Conservation (phyloP, 176 grass and related monocot species). For the Otatea glauca region DNA sequence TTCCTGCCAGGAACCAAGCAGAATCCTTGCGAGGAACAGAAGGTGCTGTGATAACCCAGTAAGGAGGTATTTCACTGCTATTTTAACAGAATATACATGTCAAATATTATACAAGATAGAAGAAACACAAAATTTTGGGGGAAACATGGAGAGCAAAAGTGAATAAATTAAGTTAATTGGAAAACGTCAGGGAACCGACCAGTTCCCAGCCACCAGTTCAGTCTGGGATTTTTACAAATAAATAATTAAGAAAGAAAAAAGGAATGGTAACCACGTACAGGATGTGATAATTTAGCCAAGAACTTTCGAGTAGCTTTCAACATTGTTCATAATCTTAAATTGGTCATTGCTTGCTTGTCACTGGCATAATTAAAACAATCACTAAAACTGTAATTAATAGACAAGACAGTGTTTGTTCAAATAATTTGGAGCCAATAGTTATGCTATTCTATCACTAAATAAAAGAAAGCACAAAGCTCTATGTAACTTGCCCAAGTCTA, state of each 20-base stretch:
- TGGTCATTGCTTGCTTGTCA: not conserved
- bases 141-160: not conserved
- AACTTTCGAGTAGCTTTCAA: not conserved
- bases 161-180: not conserved
- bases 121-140: not conserved
- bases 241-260: not conserved
- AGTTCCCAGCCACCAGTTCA: not conserved
- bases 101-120: not conserved
- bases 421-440: not conserved
- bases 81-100: not conserved
- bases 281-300: not conserved
- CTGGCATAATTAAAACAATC: not conserved
- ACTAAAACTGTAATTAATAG: not conserved
- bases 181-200: not conserved
- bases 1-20: not conserved
- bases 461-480: slow-evolving; percentile 22
- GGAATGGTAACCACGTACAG: not conserved
- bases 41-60: not conserved
- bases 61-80: slow-evolving; percentile 4
- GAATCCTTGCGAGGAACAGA: slow-evolving; percentile 2
- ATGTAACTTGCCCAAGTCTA: not conserved
- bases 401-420: not conserved
- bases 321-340: not conserved
- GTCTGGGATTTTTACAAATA: not conserved
- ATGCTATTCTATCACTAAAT: not conserved